These are phyloP conservation scores for Epichloe aotearoae DNA, from an alignment of 2,329 filamentous ascomycete genomes.

Conservation along the genomic window DNA sequence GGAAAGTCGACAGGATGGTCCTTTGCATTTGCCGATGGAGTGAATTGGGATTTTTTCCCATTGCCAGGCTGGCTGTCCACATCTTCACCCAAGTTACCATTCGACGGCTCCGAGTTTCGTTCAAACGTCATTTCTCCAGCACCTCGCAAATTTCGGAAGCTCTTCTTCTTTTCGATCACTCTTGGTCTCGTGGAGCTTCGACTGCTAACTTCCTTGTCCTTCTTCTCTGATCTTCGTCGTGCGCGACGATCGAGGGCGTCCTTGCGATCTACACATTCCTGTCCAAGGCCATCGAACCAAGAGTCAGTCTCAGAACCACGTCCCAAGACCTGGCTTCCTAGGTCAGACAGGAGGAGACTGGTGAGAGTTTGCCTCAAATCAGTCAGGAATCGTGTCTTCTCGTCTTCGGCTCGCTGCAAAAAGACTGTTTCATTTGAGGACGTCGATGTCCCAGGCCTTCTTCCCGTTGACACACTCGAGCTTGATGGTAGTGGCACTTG, in stretches of 20 bases:
- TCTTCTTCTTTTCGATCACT: slow-evolving; percentile 52
- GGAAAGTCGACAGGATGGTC: slow-evolving; percentile 46
- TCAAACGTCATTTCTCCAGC: slow-evolving; percentile 28
- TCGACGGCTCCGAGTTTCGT: slow-evolving; percentile 24
- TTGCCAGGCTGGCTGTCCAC: slow-evolving; percentile 14
- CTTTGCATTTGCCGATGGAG: background rate
- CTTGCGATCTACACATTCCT: slow-evolving; percentile 50
- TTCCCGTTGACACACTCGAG: slow-evolving; percentile 34
- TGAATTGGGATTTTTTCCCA: background rate
- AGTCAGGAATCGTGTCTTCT: slow-evolving; percentile 65
- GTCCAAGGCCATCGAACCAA: slow-evolving; percentile 63
- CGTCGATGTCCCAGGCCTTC: slow-evolving; percentile 51
- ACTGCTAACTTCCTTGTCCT: slow-evolving; percentile 27
- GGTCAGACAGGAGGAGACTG: slow-evolving; percentile 75
- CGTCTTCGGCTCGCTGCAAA: slow-evolving; percentile 46
- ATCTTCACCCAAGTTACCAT: slow-evolving; percentile 27
- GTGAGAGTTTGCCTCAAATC: slow-evolving; percentile 69
- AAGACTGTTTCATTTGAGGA: slow-evolving; percentile 57
- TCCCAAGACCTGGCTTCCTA: slow-evolving; percentile 76
- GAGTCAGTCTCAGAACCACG: slow-evolving; percentile 83
- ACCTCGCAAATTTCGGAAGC: slow-evolving; percentile 49
- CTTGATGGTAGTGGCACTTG: slow-evolving; percentile 30
- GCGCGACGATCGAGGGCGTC: slow-evolving; percentile 39
- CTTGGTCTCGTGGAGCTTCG: slow-evolving; percentile 33
- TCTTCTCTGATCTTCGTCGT: slow-evolving; percentile 26